Conservation (phyloP, 2,329 filamentous ascomycete genomes). For the Ophiosphaerella herpotricha region DNA sequence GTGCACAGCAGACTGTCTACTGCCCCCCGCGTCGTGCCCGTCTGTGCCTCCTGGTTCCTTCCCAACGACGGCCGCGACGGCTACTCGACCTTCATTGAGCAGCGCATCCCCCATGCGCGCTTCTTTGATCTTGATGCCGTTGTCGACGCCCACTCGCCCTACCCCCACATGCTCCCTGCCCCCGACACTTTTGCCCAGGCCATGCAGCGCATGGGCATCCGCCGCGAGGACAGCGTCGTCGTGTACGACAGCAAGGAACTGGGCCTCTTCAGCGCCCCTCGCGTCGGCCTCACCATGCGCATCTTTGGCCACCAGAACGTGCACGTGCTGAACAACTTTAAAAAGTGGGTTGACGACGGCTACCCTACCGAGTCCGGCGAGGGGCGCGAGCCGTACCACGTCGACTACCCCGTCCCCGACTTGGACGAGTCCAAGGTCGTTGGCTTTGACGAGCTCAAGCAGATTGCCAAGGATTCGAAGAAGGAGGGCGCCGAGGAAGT, state of each 20-base stretch:
- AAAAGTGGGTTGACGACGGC: constrained; percentile 85
- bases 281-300: constrained; percentile 90
- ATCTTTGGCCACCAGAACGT: constrained; percentile 89
- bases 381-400: constrained; percentile 54
- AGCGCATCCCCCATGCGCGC: constrained; percentile 83
- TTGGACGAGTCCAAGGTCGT: constrained; percentile 68
- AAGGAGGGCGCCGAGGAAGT: constrained; percentile 83
- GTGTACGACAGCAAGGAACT: constrained; percentile 92
- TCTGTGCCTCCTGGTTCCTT: constrained; percentile 95
- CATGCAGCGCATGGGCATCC: constrained; percentile 87
- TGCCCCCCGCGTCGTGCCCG: constrained; percentile 79
- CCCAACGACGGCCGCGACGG: constrained; percentile 88
- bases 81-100: constrained; percentile 76
- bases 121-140: constrained; percentile 97
- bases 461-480: constrained; percentile 74
- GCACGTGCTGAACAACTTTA: constrained; percentile 94
- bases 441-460: constrained; percentile 80
- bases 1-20: constrained; percentile 78
- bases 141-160: constrained; percentile 84
- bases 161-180: constrained; percentile 94
- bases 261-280: constrained; percentile 91
- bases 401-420: constrained; percentile 50
- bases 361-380: constrained; percentile 80
- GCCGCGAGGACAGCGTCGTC: constrained; percentile 84
- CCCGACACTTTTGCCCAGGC: constrained; percentile 80